A percentile compares a stretch with the other conserved stretches of the same genome.
These are phyloP conservation scores for Backusella parvicylindrica DNA, from an alignment of 192 early-diverging fungal species.

Conservation along the genomic window DNA sequence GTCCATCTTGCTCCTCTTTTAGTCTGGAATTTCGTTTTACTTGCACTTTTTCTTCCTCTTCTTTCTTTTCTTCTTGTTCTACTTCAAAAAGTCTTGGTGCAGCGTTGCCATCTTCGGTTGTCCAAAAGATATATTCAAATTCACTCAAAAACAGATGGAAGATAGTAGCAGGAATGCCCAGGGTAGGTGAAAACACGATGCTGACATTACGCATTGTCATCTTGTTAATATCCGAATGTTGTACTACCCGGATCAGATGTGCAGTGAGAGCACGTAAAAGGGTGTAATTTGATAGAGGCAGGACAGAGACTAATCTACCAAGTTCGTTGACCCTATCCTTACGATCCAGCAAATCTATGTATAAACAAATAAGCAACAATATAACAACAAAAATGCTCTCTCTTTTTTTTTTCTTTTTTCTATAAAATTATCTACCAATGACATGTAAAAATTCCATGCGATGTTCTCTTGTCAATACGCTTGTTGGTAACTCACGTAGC, in stretches of 20 bases:
- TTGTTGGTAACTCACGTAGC: slow-evolving; percentile 84
- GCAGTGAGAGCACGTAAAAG: slow-evolving; percentile 83
- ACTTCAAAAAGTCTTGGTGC: background rate
- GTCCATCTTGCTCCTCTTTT: slow-evolving; percentile 21
- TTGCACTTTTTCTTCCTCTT: background rate
- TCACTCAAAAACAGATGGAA: slow-evolving; percentile 90
- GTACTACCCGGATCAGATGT: slow-evolving; percentile 90
- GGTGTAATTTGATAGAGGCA: slow-evolving; percentile 91
- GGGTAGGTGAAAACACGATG: slow-evolving; percentile 94
- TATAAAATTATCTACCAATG: slow-evolving; percentile 35
- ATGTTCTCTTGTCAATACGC: slow-evolving; percentile 82
- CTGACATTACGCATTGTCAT: slow-evolving; percentile 97
- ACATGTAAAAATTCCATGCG: slow-evolving; percentile 81
- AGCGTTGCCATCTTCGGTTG: slow-evolving; percentile 55
- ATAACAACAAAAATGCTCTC: background rate
- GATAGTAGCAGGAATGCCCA: slow-evolving; percentile 89
- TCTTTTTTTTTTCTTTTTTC: background rate
- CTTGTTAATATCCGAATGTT: slow-evolving; percentile 80
- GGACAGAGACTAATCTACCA: slow-evolving; percentile 65
- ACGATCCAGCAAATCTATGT: slow-evolving; percentile 64
- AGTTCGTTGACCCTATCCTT: slow-evolving; percentile 82
- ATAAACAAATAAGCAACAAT: background rate
- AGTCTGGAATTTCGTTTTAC: slow-evolving; percentile 17
- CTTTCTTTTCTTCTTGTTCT: background rate
- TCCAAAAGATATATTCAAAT: slow-evolving; percentile 83